Conservation (phyloP, 176 grass and related monocot genomes). For the Juncus effusus region DNA sequence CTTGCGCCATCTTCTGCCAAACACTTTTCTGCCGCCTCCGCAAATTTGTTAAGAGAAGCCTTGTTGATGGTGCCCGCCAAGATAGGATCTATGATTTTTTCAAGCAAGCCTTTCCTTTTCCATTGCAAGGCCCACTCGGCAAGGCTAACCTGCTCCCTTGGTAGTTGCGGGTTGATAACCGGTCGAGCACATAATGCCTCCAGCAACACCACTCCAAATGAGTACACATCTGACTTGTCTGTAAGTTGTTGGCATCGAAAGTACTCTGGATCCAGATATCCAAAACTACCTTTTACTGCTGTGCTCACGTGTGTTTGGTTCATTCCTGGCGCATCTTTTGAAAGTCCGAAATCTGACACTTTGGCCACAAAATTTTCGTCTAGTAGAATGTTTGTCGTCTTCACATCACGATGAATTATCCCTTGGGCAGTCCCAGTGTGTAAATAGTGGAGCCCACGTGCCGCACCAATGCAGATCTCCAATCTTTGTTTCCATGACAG, state of each 20-base stretch:
- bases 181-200: conserved; percentile 33
- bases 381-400: conserved; percentile 94
- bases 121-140: conserved; percentile 59
- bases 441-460: conserved; percentile 85
- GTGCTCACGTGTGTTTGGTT: conserved; percentile 81
- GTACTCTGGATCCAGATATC: conserved; percentile 41
- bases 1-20: conserved; percentile 63
- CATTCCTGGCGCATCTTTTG: conserved; percentile 73
- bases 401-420: conserved; percentile 97
- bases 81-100: conserved; percentile 84
- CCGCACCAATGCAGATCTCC: conserved; percentile 83
- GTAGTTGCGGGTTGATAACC: conserved; percentile 9
- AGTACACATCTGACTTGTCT: conserved; percentile 37
- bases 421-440: conserved; percentile 91
- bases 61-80: conserved; percentile 73
- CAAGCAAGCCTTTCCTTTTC: conserved; percentile 83
- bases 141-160: conserved; percentile 35
- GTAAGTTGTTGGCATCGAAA: conserved; percentile 29
- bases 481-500: conserved; percentile 79
- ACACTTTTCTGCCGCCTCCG: conserved; percentile 89
- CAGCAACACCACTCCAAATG: conserved; percentile 44
- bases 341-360: conserved; percentile 83
- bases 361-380: conserved; percentile 85
- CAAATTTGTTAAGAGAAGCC: conserved; percentile 81
- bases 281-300: conserved; percentile 56